phyloP scores from a whole-genome alignment of 2,329 filamentous ascomycete species.

The Pseudogymnoascus sp. region DNA sequence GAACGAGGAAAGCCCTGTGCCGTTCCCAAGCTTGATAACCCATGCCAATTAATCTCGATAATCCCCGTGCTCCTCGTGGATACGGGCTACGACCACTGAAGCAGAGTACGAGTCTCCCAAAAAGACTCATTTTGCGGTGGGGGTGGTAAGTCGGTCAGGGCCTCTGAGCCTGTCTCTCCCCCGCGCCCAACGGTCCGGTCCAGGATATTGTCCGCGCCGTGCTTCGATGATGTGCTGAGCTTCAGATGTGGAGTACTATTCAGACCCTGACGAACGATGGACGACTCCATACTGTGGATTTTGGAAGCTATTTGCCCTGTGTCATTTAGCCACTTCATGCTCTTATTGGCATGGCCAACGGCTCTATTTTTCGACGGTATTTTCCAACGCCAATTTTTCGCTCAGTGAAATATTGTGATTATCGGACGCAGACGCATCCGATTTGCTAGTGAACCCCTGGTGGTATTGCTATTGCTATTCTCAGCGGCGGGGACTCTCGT shows the following conservation, averaged over 20 bases:
- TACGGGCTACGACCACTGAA: background rate
- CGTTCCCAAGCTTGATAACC: background rate
- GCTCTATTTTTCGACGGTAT: background rate
- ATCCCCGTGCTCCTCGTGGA: slow-evolving; percentile 2
- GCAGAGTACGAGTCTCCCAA: background rate
- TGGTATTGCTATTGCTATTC: slow-evolving; percentile 3
- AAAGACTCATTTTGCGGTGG: background rate
- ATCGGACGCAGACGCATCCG: background rate
- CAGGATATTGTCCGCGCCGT: background rate
- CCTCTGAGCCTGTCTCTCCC: slow-evolving; percentile 6
- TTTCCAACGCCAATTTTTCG: background rate
- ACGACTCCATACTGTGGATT: background rate
- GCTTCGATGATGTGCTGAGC: slow-evolving; percentile 1
- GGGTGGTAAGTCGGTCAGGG: background rate
- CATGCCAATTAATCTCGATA: slow-evolving; percentile 8
- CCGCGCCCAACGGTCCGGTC: slow-evolving; percentile 1
- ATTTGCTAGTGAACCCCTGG: background rate
- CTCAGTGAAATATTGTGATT: slow-evolving; percentile 1
- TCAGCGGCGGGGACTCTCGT: slow-evolving; percentile 4
- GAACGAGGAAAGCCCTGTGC: background rate
- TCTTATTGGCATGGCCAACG: background rate
- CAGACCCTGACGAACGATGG: background rate
- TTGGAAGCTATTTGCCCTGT: background rate
- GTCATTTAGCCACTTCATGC: slow-evolving; percentile 6
- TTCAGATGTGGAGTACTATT: background rate